Conservation (phyloP, 2,329 filamentous ascomycete species). For the Colletotrichum nymphaeae region DNA sequence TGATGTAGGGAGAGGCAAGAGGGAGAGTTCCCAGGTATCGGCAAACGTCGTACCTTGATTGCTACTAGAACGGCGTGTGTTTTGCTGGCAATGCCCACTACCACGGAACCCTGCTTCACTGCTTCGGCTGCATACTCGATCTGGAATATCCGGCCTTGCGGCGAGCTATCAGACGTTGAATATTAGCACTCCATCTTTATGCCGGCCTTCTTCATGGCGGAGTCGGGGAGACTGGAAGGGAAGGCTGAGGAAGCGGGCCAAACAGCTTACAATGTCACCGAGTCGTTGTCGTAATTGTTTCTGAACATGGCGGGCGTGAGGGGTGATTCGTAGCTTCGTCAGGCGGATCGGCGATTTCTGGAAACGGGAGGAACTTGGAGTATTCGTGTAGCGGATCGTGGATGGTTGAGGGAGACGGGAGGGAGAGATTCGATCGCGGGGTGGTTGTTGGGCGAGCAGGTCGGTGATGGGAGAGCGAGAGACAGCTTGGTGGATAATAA, state of each 20-base stretch:
- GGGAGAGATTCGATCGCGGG: conserved; percentile 23
- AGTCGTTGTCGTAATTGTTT: conserved; percentile 99
- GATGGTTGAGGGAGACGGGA: not conserved
- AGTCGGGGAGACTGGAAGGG: conserved; percentile 6
- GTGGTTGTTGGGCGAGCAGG: conserved; percentile 29
- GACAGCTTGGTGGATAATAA: conserved; percentile 33
- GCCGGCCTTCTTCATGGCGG: not conserved
- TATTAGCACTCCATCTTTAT: conserved; percentile 1
- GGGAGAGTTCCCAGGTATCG: not conserved
- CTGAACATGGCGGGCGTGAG: conserved; percentile 79
- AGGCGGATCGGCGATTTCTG: conserved; percentile 12
- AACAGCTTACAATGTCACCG: conserved; percentile 90
- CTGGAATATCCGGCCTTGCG: conserved; percentile 99
- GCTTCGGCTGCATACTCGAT: conserved; percentile 99
- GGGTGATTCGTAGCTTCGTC: conserved; percentile 34
- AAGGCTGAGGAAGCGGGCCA: conserved; percentile 18
- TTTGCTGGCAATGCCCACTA: conserved; percentile 97
- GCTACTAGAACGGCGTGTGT: conserved; percentile 96
- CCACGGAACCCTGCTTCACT: conserved; percentile 98
- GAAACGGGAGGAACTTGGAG: not conserved
- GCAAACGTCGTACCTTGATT: conserved; percentile 79
- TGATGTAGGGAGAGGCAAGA: not conserved
- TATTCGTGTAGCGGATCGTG: not conserved
- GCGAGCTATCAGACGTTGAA: conserved; percentile 74
- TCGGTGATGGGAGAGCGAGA: conserved; percentile 23